Base-by-base conservation (phyloP, 1,284 basidiomycete species). In the Trichosporon sp. region DNA sequence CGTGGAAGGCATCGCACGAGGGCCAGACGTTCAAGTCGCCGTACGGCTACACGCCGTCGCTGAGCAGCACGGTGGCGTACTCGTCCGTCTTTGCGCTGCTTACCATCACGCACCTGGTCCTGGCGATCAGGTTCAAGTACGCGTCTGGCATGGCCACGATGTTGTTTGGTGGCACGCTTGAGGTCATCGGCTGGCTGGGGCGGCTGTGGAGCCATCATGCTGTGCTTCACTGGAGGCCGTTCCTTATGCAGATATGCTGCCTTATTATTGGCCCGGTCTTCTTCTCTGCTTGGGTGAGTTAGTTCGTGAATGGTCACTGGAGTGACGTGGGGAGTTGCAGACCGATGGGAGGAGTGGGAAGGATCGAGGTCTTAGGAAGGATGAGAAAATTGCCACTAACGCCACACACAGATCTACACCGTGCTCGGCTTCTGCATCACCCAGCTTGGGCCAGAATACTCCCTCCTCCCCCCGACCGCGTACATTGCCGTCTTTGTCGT, bases 71-170 rank as follows among this genome's bases (percentile, higher is more conserved):
- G 8, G 49, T 72, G 10, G 63, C 69, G 52, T 74, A 71, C 63
- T 60, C 74, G n/a, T 63, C 65, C 36, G 64, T 76, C 37, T 78
- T 76, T 64, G 62, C 65, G 52, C 27, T 73, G 14, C 57, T 66
- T 21, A 65, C 68, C 81, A 80, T 79, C 2, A 36, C 80, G 0
- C 87, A 88, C 69, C 36, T 82, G 11, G 73, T 68, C 5, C 83
- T 86, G 70, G 82, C 83, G 0, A 61, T 82, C 6, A 33, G 62
- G 54, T 71, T 65, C 59, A 71, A 70, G 56, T 77, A 82, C 57
- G 87, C 85, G 84, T 85, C 83, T 77, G 73, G 86, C 9, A 71
- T 86, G 40, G 83, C 83, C 0, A 87, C 87, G 0, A 81, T 83
- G 8, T 75, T 83, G 16, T 71, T 85, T 0, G 83, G 83, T 32